phyloP scores from a whole-genome alignment of 2,329 filamentous ascomycete genomes.

The Acephala macrosclerotiorum region DNA sequence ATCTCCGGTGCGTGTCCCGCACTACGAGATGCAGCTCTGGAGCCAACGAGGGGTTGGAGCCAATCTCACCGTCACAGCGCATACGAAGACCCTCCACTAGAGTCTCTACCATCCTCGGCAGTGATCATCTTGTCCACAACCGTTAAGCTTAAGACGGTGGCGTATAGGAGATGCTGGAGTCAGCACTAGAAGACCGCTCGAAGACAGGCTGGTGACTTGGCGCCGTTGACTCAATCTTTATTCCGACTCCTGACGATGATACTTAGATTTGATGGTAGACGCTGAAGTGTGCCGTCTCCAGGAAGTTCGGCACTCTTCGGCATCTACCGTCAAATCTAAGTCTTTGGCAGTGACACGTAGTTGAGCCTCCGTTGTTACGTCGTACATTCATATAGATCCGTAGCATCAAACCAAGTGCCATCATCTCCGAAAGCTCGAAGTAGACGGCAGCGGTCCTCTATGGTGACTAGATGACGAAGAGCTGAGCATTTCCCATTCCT shows the following conservation, averaged over 20 bases:
- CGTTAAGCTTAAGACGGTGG: constrained; percentile 18
- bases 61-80: constrained; percentile 28
- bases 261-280: neutral
- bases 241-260: neutral
- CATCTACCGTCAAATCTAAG: too few relatives aligned
- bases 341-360: neutral
- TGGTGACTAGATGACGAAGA: neutral
- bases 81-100: constrained; percentile 17
- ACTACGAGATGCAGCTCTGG: neutral
- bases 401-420: neutral
- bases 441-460: neutral
- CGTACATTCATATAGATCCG: neutral
- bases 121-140: constrained; percentile 13
- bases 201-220: neutral
- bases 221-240: neutral
- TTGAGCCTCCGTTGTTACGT: neutral
- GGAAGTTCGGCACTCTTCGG: too few relatives aligned
- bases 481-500: neutral
- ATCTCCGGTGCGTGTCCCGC: neutral
- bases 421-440: neutral
- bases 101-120: constrained; percentile 19
- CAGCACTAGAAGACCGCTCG: constrained; percentile 1
- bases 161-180: neutral
- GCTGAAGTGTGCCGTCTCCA: neutral
- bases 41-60: constrained; percentile 8